These are phyloP conservation scores for Clausena lansium DNA, from an alignment of 345 rosid genomes.

Conservation along the genomic window DNA sequence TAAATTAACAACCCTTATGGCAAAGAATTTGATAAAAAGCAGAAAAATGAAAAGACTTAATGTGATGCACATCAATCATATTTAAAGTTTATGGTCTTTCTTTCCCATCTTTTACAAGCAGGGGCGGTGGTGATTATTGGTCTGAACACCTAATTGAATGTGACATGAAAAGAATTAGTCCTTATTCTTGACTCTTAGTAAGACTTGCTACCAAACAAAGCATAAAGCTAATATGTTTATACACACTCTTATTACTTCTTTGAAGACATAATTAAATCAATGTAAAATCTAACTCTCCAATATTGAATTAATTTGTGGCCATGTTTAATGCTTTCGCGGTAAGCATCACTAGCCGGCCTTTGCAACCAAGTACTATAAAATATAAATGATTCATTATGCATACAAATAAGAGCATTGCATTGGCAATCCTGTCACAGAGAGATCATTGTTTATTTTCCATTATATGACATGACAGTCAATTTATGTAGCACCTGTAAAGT, in stretches of 20 bases:
- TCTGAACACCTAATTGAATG: conserved; percentile 3
- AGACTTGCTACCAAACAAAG: not conserved
- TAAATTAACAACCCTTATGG: not conserved
- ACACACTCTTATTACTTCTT: not conserved
- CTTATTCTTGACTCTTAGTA: not conserved
- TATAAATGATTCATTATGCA: not conserved
- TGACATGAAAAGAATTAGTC: not conserved
- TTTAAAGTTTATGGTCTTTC: not conserved
- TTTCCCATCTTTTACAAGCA: not conserved
- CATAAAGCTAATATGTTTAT: not conserved
- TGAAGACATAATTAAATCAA: not conserved
- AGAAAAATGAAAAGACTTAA: not conserved
- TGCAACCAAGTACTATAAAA: not conserved
- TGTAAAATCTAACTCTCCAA: not conserved
- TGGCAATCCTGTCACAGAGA: no score
- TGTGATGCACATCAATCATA: not conserved
- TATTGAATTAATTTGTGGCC: not conserved
- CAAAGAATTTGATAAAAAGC: not conserved
- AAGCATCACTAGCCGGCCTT: not conserved
- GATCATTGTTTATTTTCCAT: not conserved
- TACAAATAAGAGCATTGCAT: no score
- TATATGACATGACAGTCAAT: not conserved
- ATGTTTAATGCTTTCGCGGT: not conserved
- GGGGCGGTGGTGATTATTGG: not conserved
- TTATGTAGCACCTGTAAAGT: no score